Percentiles rank a stretch among this genome's conserved stretches.
phyloP scores from a whole-genome alignment of 2,329 filamentous ascomycete species.

The Karstenula rhodostoma region DNA sequence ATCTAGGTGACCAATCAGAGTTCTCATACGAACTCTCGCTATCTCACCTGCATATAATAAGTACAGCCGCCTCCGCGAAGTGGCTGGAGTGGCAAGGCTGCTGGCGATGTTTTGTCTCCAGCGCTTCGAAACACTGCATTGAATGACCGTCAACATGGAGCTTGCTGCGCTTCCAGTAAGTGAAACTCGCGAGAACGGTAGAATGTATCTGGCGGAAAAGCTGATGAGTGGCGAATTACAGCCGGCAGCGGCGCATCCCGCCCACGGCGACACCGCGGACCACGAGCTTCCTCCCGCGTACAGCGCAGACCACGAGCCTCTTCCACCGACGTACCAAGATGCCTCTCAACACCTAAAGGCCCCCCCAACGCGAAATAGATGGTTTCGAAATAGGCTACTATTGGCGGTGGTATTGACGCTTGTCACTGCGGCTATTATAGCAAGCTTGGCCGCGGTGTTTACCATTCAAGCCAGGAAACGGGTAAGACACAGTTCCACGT shows the following conservation, averaged over 20 bases:
- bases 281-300: not conserved
- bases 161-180: not conserved
- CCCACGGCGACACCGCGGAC: not conserved
- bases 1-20: not conserved
- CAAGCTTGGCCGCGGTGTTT: not conserved
- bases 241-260: not conserved
- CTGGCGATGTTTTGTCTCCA: not conserved
- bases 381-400: not conserved
- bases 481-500: not conserved
- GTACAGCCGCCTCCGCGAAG: not conserved
- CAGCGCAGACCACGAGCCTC: not conserved
- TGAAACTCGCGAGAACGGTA: not conserved
- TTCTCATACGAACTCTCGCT: not conserved
- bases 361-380: not conserved
- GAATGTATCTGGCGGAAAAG: not conserved
- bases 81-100: not conserved
- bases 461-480: not conserved
- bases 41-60: not conserved
- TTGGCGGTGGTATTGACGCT: not conserved
- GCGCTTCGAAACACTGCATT: not conserved
- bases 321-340: not conserved
- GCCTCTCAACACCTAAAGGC: not conserved
- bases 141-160: not conserved
- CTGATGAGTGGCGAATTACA: not conserved
- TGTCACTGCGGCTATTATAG: not conserved